phyloP scores from a whole-genome alignment of 139 green algal species.

The Limnomonas spitsbergensis region DNA sequence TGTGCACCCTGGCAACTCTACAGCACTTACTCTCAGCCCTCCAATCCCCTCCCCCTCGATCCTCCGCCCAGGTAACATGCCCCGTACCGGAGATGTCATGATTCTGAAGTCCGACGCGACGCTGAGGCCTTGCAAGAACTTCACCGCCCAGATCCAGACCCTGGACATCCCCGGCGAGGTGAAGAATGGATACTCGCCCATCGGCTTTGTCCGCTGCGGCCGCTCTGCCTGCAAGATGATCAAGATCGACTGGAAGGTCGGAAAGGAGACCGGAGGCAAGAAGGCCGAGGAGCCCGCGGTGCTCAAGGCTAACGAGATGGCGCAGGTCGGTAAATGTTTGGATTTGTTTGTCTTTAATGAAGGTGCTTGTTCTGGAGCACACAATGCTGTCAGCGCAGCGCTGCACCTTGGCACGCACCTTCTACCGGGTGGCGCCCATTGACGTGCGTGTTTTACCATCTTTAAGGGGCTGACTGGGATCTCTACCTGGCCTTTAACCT shows the following conservation, averaged over 20 bases:
- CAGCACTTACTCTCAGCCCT: too few relatives aligned
- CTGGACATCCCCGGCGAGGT: slow-evolving; percentile 90
- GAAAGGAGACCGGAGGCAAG: slow-evolving; percentile 94
- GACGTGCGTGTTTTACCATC: too few relatives aligned
- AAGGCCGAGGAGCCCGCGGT: slow-evolving; percentile 80
- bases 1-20: too few relatives aligned
- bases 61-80: slow-evolving; percentile 68
- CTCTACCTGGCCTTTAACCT: too few relatives aligned
- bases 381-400: too few relatives aligned
- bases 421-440: too few relatives aligned
- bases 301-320: slow-evolving; percentile 93
- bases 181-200: slow-evolving; percentile 88
- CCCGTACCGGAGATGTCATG: slow-evolving; percentile 86
- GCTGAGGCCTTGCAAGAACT: slow-evolving; percentile 75
- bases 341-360: too few relatives aligned
- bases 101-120: slow-evolving; percentile 85
- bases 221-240: slow-evolving; percentile 82
- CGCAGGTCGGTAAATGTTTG: too few relatives aligned
- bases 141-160: slow-evolving; percentile 90
- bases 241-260: slow-evolving; percentile 87
- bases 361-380: too few relatives aligned
- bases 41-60: too few relatives aligned
- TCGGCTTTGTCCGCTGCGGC: slow-evolving; percentile 88
- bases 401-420: too few relatives aligned
- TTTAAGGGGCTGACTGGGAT: too few relatives aligned